Conservation (phyloP, 305 asterid genomes). For the Rubia balearica region DNA sequence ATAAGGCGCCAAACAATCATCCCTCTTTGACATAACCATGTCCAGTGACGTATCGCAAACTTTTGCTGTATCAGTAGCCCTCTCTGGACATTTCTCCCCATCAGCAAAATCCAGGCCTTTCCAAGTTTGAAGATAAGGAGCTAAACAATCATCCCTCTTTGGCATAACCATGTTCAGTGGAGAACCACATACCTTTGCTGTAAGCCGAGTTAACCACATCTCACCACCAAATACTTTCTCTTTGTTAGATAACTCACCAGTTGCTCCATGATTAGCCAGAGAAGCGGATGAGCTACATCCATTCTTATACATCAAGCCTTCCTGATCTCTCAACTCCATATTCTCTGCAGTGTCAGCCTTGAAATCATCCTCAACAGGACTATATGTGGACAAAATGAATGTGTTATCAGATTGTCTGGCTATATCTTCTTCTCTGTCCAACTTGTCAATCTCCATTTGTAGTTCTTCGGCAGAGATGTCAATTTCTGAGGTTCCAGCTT, state of each 20-base stretch:
- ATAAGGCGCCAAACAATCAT: constrained; percentile 12
- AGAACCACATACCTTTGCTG: constrained; percentile 20
- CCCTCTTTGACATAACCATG: constrained; percentile 19
- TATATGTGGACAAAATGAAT: constrained; percentile 11
- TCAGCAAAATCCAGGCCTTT: constrained; percentile 16
- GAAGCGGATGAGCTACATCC: constrained; percentile 10
- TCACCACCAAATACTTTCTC: constrained; percentile 30
- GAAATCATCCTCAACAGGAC: constrained; percentile 14
- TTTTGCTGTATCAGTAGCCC: constrained; percentile 1
- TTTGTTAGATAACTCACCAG: constrained; percentile 12
- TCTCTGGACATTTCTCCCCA: constrained; percentile 20
- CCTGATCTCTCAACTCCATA: constrained; percentile 14
- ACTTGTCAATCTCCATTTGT: constrained; percentile 22
- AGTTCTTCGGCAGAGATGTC: constrained; percentile 24
- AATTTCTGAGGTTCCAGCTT: constrained; percentile 21
- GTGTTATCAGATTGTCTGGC: constrained; percentile 18
- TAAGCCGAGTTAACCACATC: constrained; percentile 63
- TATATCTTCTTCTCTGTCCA: constrained; percentile 8
- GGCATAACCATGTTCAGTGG: constrained; percentile 15
- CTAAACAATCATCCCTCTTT: constrained; percentile 15
- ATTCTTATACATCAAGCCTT: not conserved
- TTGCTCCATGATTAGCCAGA: constrained; percentile 12
- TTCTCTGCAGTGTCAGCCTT: constrained; percentile 16
- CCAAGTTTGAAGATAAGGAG: constrained; percentile 19
- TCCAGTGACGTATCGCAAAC: not conserved